phyloP scores from a whole-genome alignment of 164 flowering plant species.

The Macadamia integrifolia region DNA sequence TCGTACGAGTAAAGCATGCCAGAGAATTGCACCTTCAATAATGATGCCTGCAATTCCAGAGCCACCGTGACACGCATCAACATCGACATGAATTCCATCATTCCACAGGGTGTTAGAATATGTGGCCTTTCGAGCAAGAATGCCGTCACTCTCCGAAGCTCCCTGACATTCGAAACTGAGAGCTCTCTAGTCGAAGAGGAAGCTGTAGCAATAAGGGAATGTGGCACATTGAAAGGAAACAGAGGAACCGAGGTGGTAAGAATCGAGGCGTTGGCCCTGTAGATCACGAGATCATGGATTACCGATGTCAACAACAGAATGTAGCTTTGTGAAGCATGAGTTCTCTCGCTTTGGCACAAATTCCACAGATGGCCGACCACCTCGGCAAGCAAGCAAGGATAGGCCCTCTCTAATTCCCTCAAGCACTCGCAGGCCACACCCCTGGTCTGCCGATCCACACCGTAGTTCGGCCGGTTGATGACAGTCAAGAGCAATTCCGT shows the following conservation, averaged over 20 bases:
- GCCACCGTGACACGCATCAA: constrained; percentile 52
- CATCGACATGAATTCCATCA: constrained; percentile 71
- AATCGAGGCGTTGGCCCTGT: constrained; percentile 36
- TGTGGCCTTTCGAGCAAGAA: constrained; percentile 77
- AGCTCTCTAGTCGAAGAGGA: constrained; percentile 18
- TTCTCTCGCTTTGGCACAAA: constrained; percentile 80
- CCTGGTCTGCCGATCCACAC: constrained; percentile 76
- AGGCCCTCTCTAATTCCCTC: constrained; percentile 67
- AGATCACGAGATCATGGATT: constrained; percentile 40
- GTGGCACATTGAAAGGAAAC: constrained; percentile 72
- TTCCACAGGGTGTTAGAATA: constrained; percentile 63
- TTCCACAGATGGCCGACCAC: constrained; percentile 71
- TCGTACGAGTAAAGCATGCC: constrained; percentile 81
- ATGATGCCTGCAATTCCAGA: constrained; percentile 75
- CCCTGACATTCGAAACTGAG: constrained; percentile 48
- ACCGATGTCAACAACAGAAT: constrained; percentile 52
- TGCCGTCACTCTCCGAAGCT: constrained; percentile 68
- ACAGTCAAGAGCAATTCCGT: constrained; percentile 58
- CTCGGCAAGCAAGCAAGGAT: constrained; percentile 64
- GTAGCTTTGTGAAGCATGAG: constrained; percentile 83
- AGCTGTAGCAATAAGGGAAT: constrained; percentile 23
- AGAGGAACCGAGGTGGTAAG: constrained; percentile 54
- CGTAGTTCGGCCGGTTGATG: constrained; percentile 75
- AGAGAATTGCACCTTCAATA: constrained; percentile 92
- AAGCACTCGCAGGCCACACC: constrained; percentile 82